Evolutionary conservation across 2,329 filamentous ascomycete genomes (phyloP).

Genomic region (Fusarium sublunatum): DNA sequence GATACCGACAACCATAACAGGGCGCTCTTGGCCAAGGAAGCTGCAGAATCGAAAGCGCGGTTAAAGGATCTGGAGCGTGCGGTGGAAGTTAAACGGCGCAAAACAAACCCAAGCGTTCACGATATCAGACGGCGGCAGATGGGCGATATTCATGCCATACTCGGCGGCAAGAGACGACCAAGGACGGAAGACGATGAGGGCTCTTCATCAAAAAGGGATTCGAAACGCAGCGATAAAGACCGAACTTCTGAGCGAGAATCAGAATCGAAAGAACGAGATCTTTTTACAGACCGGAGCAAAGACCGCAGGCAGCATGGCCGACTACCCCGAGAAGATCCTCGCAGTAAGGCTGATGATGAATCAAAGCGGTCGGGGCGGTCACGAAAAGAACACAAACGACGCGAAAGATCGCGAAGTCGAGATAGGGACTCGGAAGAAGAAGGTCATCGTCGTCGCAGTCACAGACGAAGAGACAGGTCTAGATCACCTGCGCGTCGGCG

Average conservation of each 20-base stretch:
- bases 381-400: conserved; percentile 32
- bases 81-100: conserved; percentile 58
- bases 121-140: conserved; percentile 69
- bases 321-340: conserved; percentile 40
- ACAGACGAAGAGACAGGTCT: conserved; percentile 40
- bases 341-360: conserved; percentile 30
- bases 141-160: conserved; percentile 69
- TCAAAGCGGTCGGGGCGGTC: conserved; percentile 19
- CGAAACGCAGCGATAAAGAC: conserved; percentile 22
- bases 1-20: conserved; percentile 92
- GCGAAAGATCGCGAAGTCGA: conserved; percentile 35
- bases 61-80: conserved; percentile 69
- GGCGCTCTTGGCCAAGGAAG: conserved; percentile 84
- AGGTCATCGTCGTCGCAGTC: conserved; percentile 29
- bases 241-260: conserved; percentile 13
- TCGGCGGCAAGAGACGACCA: conserved; percentile 58
- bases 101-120: conserved; percentile 57
- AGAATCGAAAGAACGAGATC: conserved; percentile 30
- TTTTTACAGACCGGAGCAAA: conserved; percentile 34
- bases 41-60: conserved; percentile 78
- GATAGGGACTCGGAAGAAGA: conserved; percentile 26
- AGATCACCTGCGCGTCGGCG: conserved; percentile 44
- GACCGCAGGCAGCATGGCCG: conserved; percentile 42
- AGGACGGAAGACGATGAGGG: conserved; percentile 41
- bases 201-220: conserved; percentile 29